Evolutionary conservation across 345 rosid species (phyloP), one percentile per base, ranked within the genome.

Genomic region (Schrenkiella parvula): DNA sequence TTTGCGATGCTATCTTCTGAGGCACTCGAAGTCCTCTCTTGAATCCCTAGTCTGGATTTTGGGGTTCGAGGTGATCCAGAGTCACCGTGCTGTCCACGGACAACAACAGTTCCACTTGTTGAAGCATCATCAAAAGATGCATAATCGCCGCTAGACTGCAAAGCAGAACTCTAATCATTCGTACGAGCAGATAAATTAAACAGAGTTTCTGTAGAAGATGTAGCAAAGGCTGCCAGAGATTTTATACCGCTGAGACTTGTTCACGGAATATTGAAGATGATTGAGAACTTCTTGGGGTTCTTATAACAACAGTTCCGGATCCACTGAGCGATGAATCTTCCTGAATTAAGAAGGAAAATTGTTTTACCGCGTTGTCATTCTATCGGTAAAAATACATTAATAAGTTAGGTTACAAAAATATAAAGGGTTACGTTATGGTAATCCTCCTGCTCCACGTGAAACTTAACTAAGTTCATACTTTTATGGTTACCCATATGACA

Each of bases 1-100:
- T 93, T 93, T 64, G 78, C 21, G 35, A 91, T 86, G 76, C 98
- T 93, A 76, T 91, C 97, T 86, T 93, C 98, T 14, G 87, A 85
- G 67, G 92, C 91, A 85, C 88, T 85, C 22, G 95, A 87, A 75
- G 83, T 81, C 85, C 83, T 87, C 79, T 89, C 98, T 80, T 81
- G 95, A 72, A 74, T 66, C 70, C 93, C 97, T 54, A 89, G 82
- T 77, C 93, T 91, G 38, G 98, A 93, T 80, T 85, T 91, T 59
- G 96, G 90, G 67, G 96, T 89, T 72, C 83, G 84, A 73, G 91
- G 91, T 76, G 90, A 88, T 73, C 84, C 96, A 66, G 79, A 76
- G 72, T 89, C 98, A 75, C 87, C 91, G 17, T 83, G 84, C 66
- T 85, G 95, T 34, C 92, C 89, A 32, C 89, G 96, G 34, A 86